Base-by-base conservation (phyloP, 169 alveolate species). In the Condylostoma magnum region DNA sequence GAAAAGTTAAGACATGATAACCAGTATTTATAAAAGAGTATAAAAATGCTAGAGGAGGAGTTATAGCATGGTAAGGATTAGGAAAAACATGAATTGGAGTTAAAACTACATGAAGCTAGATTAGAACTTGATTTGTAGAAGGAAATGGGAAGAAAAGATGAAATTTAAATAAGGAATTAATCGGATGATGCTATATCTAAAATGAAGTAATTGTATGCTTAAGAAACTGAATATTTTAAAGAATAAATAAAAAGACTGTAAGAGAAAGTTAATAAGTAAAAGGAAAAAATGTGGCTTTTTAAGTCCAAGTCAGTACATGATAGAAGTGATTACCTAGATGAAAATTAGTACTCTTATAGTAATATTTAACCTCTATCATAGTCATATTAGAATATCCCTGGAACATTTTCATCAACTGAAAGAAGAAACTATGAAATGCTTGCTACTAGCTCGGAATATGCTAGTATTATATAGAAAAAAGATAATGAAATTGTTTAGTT, bases 1-100 rank as follows among this genome's bases (percentile, higher is more conserved):
- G 34, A 60, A 38, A 60, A 60, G 43, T 27, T 60, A n/a, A 55
- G 43, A 31, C 18, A 52, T 38, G 71, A 60, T 27, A 60, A 60
- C 3, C 54, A 38, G n/a, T 12, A 22, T 27, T 15, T 41, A 1
- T 52, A 60, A 41, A 30, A 60, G 22, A 8, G 56, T 1, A 22
- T 41, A 1, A 60, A 60, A 41, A 8, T n/a, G 12, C n/a, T 38
- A 2, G 41, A 60, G 25, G 25, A 60, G n/a, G 71, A 60, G 3
- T 22, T n/a, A 38, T 10, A 12, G 1, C 37, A 38, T 3, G 46
- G 27, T 10, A 52, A 60, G 2, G 56, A 41, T 8, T 18, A 38
- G 8, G 8, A 18, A n/a, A 60, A 60, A 25, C 43, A 37, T n/a
- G 28, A 60, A 25, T 8, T n/a, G 8, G 56, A 60, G 18, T 0